phyloP scores from a whole-genome alignment of 208 protist species.

The Leishmania gerbilli region DNA sequence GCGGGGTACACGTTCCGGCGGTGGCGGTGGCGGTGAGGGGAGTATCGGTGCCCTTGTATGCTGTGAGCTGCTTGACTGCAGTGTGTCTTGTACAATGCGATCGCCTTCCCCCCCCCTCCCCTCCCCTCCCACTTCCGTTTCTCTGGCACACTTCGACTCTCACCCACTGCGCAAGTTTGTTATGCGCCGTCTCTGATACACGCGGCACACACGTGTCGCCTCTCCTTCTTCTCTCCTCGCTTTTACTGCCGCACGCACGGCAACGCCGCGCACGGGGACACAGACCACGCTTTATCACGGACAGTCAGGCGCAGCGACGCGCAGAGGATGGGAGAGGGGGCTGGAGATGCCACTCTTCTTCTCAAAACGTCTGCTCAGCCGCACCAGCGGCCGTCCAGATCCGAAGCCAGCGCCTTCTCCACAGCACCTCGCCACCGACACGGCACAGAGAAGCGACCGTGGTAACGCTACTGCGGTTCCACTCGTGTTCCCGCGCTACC shows the following conservation, averaged over 20 bases:
- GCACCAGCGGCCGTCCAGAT: not conserved
- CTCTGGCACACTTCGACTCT: not conserved
- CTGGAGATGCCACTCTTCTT: conserved; percentile 13
- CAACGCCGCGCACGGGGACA: not conserved
- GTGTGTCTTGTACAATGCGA: not conserved
- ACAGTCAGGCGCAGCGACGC: not conserved
- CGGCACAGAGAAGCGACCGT: not conserved
- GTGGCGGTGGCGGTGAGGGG: not conserved
- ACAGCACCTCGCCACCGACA: not conserved
- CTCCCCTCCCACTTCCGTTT: not conserved
- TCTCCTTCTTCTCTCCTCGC: not conserved
- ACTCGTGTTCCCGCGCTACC: conserved; percentile 9
- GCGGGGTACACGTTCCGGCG: not conserved
- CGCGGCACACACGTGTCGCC: not conserved
- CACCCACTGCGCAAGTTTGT: not conserved
- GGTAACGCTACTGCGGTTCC: not conserved
- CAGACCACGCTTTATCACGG: not conserved
- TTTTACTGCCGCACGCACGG: not conserved
- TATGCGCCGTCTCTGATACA: not conserved
- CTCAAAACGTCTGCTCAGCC: not conserved
- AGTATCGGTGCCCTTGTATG: not conserved
- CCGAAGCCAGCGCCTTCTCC: not conserved
- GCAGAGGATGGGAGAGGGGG: not conserved
- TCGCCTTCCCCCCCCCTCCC: not conserved
- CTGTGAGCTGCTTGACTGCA: no score